Evolutionary conservation across 1,284 basidiomycete species (phyloP), one percentile per base, ranked within the genome.

Genomic region (Chiua sp.): DNA sequence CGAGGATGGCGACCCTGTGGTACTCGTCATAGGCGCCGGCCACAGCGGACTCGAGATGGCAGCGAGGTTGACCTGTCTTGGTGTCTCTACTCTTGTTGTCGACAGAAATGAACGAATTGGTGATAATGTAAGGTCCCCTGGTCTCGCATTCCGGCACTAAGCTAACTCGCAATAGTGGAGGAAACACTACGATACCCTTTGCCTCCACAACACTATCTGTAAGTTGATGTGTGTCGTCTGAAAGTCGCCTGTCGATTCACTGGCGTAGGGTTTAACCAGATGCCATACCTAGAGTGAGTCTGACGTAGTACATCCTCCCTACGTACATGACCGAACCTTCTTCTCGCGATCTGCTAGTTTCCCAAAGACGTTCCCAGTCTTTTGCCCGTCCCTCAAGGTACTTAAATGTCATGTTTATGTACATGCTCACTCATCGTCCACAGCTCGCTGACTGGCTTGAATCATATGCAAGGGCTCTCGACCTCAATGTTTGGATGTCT

Each of bases 361-460:
- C 56, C 79, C 78, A 13, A 51, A 68, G 26, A 70, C 74, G 4
- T 81, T 79, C 78, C 78, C 78, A 5, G 61, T 70, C 6, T 75
- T 73, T 57, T 72, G 69, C 23, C 72, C 78, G 10, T 72, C 71
- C 55, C 57, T 67, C 60, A 66, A 78, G 67, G 65, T 79, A 68
- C 10, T 53, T 5, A 32, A 16, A 49, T 22, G 7, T 16, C 18
- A 20, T 30, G 5, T 20, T 0, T 28, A 13, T 35, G 18, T 39
- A 39, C 37, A 7, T 35, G 20, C 26, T 28, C 20, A 47, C 61
- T 55, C 26, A 68, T 52, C 44, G 7, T 53, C 10, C n/a, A n/a
- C 20, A 78, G 79, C 73, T 88, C 28, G 86, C 80, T 7, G 81
- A 85, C 62, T 88, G 84, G 82, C 76, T 88, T 18, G 86, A 87